Evolutionary conservation across 2,329 filamentous ascomycete genomes (phyloP), one percentile per base, ranked within the genome.

Genomic region (Elsinoe arachidis): DNA sequence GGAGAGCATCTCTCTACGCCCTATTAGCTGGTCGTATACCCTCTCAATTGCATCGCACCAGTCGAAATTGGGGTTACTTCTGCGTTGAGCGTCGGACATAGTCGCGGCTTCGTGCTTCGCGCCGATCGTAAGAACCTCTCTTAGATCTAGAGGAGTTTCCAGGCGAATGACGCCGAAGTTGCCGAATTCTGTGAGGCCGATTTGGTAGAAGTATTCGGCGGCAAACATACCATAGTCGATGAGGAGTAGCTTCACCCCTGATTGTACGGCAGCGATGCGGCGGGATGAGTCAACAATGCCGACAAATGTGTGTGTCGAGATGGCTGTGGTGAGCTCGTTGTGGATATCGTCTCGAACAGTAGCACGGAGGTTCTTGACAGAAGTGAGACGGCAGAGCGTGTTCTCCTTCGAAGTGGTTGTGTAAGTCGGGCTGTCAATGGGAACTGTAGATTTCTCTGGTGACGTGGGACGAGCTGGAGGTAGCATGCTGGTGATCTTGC

Each of bases 401-500:
- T 82, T 78, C 63, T 88, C 83, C 38, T 86, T 86, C 56, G 89
- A 84, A 1, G 82, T 82, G 5, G 76, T 78, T 63, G 89, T 84
- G 69, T 96, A 96, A 35, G 86, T 80, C 43, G 84, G 74, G 3
- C 79, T 77, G 55, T 85, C 79, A 10, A 34, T 21, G 3, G 64
- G 61, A 2, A 56, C 17, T 21, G 5, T n/a, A 33, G 55, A 55
- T 39, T 71, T 69, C 26, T 64, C 64, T 2, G 56, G 60, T 53
- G 71, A 70, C 37, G 74, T 67, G 62, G 53, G 76, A 73, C 15
- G 65, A 11, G 63, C 64, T 5, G 84, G 79, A n/a, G 83, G 79
- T 33, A 99, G 82, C 92, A 99, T 97, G 60, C 88, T 90, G 0
- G 93, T 99, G 61, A 99, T 99, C 70, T 99, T 99, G 59, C 91